Percentiles rank a stretch among this genome's conserved stretches.
Conservation (phyloP, 352 stramenopile genomes). For the Aphanomyces stellatus region DNA sequence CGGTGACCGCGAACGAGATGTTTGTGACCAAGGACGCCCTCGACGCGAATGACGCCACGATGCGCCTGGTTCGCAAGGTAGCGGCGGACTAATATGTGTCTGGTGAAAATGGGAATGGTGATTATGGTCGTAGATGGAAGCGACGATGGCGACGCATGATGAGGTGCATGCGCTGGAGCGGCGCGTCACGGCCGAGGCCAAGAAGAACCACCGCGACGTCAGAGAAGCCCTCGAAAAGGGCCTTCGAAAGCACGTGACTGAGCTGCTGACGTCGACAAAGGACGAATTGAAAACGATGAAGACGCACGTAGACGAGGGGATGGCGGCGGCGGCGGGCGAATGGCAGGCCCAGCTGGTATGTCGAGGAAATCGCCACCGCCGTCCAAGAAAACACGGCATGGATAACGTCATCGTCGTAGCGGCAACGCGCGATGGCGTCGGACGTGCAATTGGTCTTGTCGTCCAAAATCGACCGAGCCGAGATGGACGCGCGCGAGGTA, state of each 20-base stretch:
- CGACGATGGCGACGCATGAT: background rate
- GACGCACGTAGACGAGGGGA: background rate
- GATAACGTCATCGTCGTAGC: no score
- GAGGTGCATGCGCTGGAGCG: background rate
- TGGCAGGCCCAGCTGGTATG: constrained; percentile 4
- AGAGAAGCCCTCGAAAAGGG: background rate
- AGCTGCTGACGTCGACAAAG: background rate
- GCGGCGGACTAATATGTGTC: no score
- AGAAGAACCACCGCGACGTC: background rate
- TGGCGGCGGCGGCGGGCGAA: background rate
- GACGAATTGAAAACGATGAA: background rate
- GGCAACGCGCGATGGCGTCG: constrained; percentile 11
- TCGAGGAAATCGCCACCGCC: background rate
- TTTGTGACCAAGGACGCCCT: background rate
- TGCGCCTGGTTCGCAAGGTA: background rate
- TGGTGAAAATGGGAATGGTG: no score
- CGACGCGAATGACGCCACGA: background rate
- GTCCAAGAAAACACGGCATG: no score
- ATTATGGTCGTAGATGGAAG: background rate
- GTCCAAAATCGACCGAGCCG: background rate
- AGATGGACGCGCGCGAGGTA: background rate
- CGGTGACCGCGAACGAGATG: background rate
- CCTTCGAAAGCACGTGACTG: constrained; percentile 3
- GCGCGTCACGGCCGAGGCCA: background rate
- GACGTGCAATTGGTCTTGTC: constrained; percentile 10